phyloP scores from a whole-genome alignment of 2,329 filamentous ascomycete species.

The Pyricularia grisea region DNA sequence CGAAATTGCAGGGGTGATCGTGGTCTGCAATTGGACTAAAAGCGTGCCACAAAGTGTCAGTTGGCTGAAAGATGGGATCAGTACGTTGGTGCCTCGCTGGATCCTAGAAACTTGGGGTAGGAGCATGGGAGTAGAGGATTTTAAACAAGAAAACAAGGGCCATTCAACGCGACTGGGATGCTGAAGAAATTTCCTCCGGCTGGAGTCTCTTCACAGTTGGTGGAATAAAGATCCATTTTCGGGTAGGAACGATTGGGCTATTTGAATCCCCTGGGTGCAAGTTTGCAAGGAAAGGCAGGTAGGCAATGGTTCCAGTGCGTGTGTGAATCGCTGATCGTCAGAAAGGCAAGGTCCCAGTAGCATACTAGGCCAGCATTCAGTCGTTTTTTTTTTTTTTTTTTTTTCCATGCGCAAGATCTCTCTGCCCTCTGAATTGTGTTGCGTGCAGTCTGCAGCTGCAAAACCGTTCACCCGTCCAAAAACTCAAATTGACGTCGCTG shows the following conservation, averaged over 20 bases:
- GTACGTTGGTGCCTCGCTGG: not conserved
- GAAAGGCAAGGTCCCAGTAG: not conserved
- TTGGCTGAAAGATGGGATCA: not conserved
- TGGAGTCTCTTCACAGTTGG: not conserved
- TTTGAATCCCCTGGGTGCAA: not conserved
- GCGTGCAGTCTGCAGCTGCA: not conserved
- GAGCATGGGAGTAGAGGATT: not conserved
- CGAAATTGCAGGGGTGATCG: slow-evolving; percentile 3
- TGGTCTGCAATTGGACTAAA: not conserved
- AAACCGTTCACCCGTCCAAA: not conserved
- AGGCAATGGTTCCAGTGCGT: not conserved
- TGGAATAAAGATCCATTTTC: not conserved
- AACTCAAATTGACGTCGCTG: not conserved
- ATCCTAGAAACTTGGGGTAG: not conserved
- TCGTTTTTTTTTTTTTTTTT: too few species aligned
- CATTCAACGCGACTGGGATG: not conserved
- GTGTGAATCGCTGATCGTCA: not conserved
- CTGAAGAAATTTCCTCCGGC: not conserved
- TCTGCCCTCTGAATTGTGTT: not conserved
- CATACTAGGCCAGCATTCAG: not conserved
- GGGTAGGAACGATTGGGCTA: not conserved
- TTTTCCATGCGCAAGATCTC: not conserved
- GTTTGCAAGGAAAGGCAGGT: not conserved
- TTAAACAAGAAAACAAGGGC: not conserved
- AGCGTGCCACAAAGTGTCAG: not conserved